These are phyloP conservation scores for Pseudonectria foliicola DNA, from an alignment of 2,329 filamentous ascomycete species.

Conservation along the genomic window DNA sequence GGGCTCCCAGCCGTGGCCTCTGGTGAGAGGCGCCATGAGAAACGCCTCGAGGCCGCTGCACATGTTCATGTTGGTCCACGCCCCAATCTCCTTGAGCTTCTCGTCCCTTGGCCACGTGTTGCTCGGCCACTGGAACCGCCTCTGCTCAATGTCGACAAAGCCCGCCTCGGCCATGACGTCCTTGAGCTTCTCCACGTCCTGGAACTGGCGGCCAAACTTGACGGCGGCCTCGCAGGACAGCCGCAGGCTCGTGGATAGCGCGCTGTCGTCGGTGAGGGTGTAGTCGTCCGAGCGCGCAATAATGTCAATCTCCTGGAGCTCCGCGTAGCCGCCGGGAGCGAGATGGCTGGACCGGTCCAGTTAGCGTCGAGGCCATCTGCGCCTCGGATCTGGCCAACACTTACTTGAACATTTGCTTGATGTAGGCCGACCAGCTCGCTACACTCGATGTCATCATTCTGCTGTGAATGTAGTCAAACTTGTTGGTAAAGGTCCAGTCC, in stretches of 20 bases:
- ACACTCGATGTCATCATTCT: constrained; percentile 15
- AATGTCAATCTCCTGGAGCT: constrained; percentile 12
- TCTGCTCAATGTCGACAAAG: constrained; percentile 42
- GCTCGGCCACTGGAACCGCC: constrained; percentile 39
- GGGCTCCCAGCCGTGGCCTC: constrained; percentile 17
- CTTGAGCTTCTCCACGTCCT: constrained; percentile 14
- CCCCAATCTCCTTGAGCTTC: constrained; percentile 43
- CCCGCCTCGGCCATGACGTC: constrained; percentile 38
- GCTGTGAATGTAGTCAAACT: constrained; percentile 18
- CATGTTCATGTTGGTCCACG: constrained; percentile 19
- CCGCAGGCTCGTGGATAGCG: constrained; percentile 17
- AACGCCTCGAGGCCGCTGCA: constrained; percentile 20
- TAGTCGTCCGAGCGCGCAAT: constrained; percentile 8
- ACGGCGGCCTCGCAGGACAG: constrained; percentile 21
- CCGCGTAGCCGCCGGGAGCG: constrained; percentile 16
- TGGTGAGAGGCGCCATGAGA: constrained; percentile 23
- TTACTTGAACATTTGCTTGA: constrained; percentile 12
- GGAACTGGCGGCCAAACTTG: constrained; percentile 22
- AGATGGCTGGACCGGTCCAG: constrained; percentile 5
- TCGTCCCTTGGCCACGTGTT: constrained; percentile 43
- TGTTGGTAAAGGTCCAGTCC: constrained; percentile 14
- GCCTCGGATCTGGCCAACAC: neutral
- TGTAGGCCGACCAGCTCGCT: constrained; percentile 12
- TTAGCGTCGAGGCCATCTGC: neutral
- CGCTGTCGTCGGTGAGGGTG: constrained; percentile 10